Evolutionary conservation across 768 basidiomycete species (phyloP), one percentile per base, ranked within the genome.

Genomic region (Cyclocybe aegerita): DNA sequence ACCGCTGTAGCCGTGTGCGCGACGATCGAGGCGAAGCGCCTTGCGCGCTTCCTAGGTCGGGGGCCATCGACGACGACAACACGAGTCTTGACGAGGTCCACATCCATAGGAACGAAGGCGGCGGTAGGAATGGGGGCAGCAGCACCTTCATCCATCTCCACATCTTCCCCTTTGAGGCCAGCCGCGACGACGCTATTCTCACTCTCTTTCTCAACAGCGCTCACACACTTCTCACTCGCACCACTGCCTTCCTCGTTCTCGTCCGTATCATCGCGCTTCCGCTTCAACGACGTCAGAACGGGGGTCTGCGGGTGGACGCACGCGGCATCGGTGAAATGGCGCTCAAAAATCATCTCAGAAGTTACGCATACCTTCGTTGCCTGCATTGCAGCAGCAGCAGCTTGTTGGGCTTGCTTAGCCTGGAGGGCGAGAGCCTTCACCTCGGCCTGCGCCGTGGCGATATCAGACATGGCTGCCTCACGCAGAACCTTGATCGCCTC

Each of bases 1-100:
- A 84, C 77, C 12, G 80, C 82, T 3, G 83, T 78, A 6, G 82
- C 79, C 5, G 86, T 88, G 40, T 81, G 81, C 35, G 72, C 76
- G 33, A 82, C 67, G 4, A 73, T 69, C 31, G 67, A 60, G 14
- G 68, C 75, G 16, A 79, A 62, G 39, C 68, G 74, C 54, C 76
- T 69, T 1, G 71, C 68, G 9, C 85, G 77, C 59, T 83, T 85
- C 34, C 59, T 63, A 4, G 70, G 65, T 37, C 65, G 58, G 53
- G 69, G 64, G 23, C 53, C 56, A 61, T 72, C 61, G 51, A 12
- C 12, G 16, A 33, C 15, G 50, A 46, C 55, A 31, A 39, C 15
- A 39, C 35, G 48, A 38, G 38, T 38, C 33, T 32, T 37, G 16
- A 41, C 31, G 39, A 44, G 48, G 16, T 46, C 30, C 23, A 46